Conservation (phyloP, 1,284 basidiomycete species). For the Pisolithus thermaeus region DNA sequence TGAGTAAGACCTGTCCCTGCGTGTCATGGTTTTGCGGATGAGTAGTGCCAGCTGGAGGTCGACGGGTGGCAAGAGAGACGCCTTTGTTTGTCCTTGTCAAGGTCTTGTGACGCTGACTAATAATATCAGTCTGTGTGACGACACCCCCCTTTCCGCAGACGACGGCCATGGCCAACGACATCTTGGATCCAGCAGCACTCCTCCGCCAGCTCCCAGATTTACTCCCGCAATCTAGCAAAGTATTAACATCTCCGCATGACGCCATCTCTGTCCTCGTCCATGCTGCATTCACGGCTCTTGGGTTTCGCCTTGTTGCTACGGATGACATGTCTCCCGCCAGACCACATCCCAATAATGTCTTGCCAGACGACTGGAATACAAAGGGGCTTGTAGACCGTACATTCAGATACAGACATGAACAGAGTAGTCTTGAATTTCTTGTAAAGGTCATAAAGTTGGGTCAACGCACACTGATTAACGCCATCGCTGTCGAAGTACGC, state of each 20-base stretch:
- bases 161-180: constrained; percentile 43
- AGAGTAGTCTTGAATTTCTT: constrained; percentile 76
- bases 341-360: constrained; percentile 41
- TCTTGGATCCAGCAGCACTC: constrained; percentile 69
- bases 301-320: constrained; percentile 63
- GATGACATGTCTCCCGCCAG: constrained; percentile 50
- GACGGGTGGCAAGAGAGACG: constrained; percentile 15
- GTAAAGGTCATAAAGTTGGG: constrained; percentile 70
- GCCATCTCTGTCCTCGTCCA: constrained; percentile 68
- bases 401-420: constrained; percentile 72
- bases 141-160: no score
- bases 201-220: constrained; percentile 47
- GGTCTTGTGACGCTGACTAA: constrained; percentile 26
- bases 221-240: constrained; percentile 46
- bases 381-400: constrained; percentile 54
- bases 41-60: not conserved
- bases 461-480: constrained; percentile 66
- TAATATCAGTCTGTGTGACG: no score
- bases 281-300: constrained; percentile 52
- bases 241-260: constrained; percentile 54
- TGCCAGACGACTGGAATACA: constrained; percentile 66
- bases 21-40: constrained; percentile 45
- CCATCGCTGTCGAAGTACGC: constrained; percentile 75
- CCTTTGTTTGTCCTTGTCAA: constrained; percentile 27
- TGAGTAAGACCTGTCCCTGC: constrained; percentile 76